Evolutionary conservation across 2,329 filamentous ascomycete genomes (phyloP).

Genomic region (Bipolaris gigantea): DNA sequence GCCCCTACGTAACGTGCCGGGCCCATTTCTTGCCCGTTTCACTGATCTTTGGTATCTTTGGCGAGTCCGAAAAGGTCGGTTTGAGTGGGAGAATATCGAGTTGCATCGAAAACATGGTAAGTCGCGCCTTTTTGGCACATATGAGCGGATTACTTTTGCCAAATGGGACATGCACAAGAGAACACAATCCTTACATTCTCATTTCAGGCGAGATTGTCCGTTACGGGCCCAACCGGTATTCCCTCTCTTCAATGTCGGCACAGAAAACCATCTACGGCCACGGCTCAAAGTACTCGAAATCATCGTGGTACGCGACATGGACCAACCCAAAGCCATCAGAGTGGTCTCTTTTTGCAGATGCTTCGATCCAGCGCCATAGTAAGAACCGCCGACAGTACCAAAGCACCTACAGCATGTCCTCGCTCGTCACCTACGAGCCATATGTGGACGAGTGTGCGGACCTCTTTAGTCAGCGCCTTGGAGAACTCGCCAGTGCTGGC

Average conservation of each 20-base stretch:
- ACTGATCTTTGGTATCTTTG: conserved; percentile 19
- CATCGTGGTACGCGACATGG: conserved; percentile 24
- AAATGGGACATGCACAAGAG: neutral
- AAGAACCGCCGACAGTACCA: conserved; percentile 37
- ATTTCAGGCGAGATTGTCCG: conserved; percentile 11
- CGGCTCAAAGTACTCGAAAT: conserved; percentile 25
- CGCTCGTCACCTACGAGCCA: conserved; percentile 42
- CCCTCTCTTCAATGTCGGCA: conserved; percentile 8
- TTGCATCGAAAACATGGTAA: conserved; percentile 16
- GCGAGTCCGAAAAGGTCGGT: conserved; percentile 7
- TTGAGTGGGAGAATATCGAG: conserved; percentile 15
- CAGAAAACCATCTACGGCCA: conserved; percentile 24
- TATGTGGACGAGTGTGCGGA: conserved; percentile 46
- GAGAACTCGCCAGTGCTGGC: conserved; percentile 30
- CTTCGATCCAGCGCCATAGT: conserved; percentile 44
- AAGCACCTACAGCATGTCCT: conserved; percentile 12
- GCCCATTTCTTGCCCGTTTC: conserved; percentile 14
- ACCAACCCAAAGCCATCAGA: conserved; percentile 28
- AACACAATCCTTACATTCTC: neutral
- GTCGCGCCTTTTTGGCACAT: neutral
- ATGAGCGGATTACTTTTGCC: neutral
- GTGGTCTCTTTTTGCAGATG: conserved; percentile 44
- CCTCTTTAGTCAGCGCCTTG: conserved; percentile 33
- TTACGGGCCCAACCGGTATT: conserved; percentile 14
- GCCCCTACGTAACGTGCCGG: conserved; percentile 12